Evolutionary conservation across 1,284 basidiomycete genomes (phyloP), one percentile per base, ranked within the genome.

Genomic region (Pisolithus thermaeus): DNA sequence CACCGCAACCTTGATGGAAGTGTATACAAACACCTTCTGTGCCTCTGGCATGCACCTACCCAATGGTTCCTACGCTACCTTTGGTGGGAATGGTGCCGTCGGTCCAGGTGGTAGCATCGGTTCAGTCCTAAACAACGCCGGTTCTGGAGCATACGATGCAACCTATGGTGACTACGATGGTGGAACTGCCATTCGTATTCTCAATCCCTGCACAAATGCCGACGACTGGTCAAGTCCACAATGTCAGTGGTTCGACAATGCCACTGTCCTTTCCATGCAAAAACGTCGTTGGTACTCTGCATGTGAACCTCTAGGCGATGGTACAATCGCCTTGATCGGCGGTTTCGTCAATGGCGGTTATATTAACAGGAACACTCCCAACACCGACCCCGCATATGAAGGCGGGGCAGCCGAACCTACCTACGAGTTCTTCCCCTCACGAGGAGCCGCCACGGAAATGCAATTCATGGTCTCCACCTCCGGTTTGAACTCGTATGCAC

Each of bases 281-380:
- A 80, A 76, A 51, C 71, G 80, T 58, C 80, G 93, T 18, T 96
- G 92, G 92, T 95, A 95, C 58, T 92, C 92, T 27, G 83, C 89
- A 11, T 90, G 91, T 41, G 88, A 91, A 65, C 71, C 85, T 7
- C 75, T 88, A 3, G 84, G 74, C 0, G 78, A 89, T 59, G 87
- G 87, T 28, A 71, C 72, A 2, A 67, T 92, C 42, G 87, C 82
- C 18, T 71, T 92, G 46, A 85, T 90, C 43, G 90, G 90, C 47
- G 90, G 90, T 38, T 87, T 92, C 66, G 78, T 84, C 54, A 89
- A 85, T 65, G 93, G 93, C 59, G 86, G 87, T 22, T 93, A 95
- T 69, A 80, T 94, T 69, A 96, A 97, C 69, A 78, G 92, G 16
- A 94, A 89, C 61, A 78, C 71, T 36, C 87, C 87, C 18, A 87